Base-by-base conservation (phyloP, 768 basidiomycete species). In the Suillus variegatus region DNA sequence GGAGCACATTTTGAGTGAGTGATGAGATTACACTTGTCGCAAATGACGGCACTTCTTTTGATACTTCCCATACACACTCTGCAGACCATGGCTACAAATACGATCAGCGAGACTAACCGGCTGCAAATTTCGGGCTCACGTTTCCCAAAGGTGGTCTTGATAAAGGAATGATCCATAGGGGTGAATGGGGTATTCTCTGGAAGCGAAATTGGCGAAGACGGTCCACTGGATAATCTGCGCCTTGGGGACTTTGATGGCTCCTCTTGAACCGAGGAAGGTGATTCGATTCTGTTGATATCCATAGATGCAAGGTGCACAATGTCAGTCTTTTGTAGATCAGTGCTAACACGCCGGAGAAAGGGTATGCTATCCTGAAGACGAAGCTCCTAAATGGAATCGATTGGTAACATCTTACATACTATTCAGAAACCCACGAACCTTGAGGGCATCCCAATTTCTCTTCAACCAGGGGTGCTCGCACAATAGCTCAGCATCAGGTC, bases 331-430 rank as follows among this genome's bases (percentile, higher is more conserved):
- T 92, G 89, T 63, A 94, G 74, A 72, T 97, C 96, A 65, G 88
- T 83, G 74, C 94, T 95, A 73, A 97, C 90, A 5, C 96, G 90
- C 38, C 95, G 90, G 16, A 97, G 82, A 83, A 97, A 97, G 12
- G 97, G 97, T 43, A 98, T 93, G 73, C 93, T 95, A 73, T 99
- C 97, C 73, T 97, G 92, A 57, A 92, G 92, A 28, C 93, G 91
- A 38, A 97, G 80, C 70, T 94, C 90, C 89, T 91, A 66, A 7
- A 60, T 20, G 64, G 38, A 61, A 58, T 66, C 22, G 60, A 36
- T 69, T 7, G 60, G 63, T 55, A 44, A 35, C 25, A 35, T 20
- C 36, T 46, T 28, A 10, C 38, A 43, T 49, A 44, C n/a, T 52
- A 43, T 36, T 14, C n/a, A 6, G 36, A 46, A 36, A 32, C 14